phyloP scores from a whole-genome alignment of 352 stramenopile species.

The Aphanomyces stellatus region DNA sequence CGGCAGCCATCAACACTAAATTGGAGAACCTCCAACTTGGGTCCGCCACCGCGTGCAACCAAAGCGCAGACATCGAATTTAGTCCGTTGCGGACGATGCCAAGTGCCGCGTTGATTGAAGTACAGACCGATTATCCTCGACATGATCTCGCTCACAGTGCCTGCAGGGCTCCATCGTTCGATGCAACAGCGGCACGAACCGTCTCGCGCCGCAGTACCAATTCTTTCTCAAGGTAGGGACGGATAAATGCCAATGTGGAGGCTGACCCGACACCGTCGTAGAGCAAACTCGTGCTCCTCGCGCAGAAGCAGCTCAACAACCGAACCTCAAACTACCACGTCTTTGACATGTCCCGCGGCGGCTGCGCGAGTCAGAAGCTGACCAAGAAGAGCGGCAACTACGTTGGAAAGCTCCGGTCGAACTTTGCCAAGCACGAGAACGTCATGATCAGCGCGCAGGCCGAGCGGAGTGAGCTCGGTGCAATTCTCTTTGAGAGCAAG shows the following conservation, averaged over 20 bases:
- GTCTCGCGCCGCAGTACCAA: constrained; percentile 52
- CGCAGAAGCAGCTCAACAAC: constrained; percentile 58
- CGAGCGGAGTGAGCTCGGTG: constrained; percentile 64
- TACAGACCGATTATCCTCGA: neutral
- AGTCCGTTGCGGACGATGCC: neutral
- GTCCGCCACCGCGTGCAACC: neutral
- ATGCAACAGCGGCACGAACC: constrained; percentile 33
- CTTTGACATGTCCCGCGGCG: constrained; percentile 73
- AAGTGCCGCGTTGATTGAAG: neutral
- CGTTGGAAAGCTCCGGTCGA: constrained; percentile 75
- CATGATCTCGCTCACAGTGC: neutral
- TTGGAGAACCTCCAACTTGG: no score
- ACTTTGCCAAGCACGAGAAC: constrained; percentile 66
- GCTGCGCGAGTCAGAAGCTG: constrained; percentile 34
- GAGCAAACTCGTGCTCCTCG: constrained; percentile 47
- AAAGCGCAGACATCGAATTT: neutral
- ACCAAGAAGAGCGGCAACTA: constrained; percentile 87
- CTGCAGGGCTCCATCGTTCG: constrained; percentile 16
- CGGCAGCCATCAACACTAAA: neutral
- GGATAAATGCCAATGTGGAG: neutral
- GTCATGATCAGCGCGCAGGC: constrained; percentile 59
- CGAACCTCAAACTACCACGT: constrained; percentile 80
- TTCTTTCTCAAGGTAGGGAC: constrained; percentile 39
- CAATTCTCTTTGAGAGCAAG: constrained; percentile 49
- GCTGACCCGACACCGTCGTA: neutral